Base-by-base conservation (phyloP, 2,329 filamentous ascomycete species). In the Colletotrichum paranaense region DNA sequence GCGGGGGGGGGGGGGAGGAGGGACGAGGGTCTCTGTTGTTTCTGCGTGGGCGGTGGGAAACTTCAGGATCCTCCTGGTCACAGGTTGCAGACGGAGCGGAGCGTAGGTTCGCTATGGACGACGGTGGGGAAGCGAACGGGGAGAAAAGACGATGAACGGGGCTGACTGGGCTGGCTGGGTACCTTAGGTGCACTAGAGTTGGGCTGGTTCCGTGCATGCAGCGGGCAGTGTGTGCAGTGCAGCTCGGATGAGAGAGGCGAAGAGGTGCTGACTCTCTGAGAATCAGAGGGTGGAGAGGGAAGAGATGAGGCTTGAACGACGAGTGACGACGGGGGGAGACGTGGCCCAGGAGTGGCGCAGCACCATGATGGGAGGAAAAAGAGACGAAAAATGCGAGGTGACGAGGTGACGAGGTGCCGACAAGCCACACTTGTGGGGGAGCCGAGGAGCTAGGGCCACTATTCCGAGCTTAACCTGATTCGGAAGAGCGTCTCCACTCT, bases 401-500 rank as follows among this genome's bases (percentile, higher is more conserved):
- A 64, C 65, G 53, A 67, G 56, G 62, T 55, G n/a, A 64, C 65
- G 53, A 62, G 56, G 62, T 55, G n/a, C 7, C 22, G 14, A 65
- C 57, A 57, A 73, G 71, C 71, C 71, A 73, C 71, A 73, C 55
- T 71, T 62, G 30, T 71, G 60, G 60, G 28, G 55, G 42, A 6
- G 9, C 14, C 26, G 24, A 6, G 63, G 58, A 68, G 69, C 65
- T 68, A 28, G 49, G 60, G 53, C 59, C 59, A 55, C 28, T 24
- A 24, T 32, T 7, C 32, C 30, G 11, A 1, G 32, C 30, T 42
- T 42, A 28, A 38, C 46, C 19, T 14, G 7, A 58, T 24, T 24
- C 28, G 28, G 24, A 16, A n/a, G 24, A 32, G 56, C 2, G 9
- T n/a, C 56, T 19, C 24, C 26, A 62, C 53, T 38, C 5, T 19